Evolutionary conservation across 768 basidiomycete species (phyloP), one percentile per base, ranked within the genome.

Genomic region (Naganishia onofrii): DNA sequence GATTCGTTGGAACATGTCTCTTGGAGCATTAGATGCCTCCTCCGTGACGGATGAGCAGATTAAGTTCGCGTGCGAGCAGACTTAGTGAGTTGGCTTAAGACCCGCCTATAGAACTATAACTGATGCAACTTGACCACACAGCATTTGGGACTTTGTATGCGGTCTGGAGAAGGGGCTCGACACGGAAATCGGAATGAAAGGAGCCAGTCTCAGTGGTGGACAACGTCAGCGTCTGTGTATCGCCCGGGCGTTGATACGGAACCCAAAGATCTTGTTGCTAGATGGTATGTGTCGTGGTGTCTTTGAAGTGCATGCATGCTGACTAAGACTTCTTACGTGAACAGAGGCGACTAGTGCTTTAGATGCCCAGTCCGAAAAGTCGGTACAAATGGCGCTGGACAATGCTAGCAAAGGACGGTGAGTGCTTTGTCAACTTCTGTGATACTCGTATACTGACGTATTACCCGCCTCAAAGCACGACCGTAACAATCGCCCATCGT

Each of bases 141-240:
- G 51, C 21, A 65, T 69, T n/a, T 53, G 56, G 56, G 72, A 74
- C 54, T 78, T 76, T 42, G 65, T 78, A n/a, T 69, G 68, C n/a
- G 73, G 75, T 1, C 71, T 80, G 7, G 75, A 75, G 5, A 66
- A 76, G 13, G 76, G 77, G 1, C 74, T 79, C 42, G 75, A 80
- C n/a, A 77, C 79, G 0, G 73, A 77, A 32, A 71, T 81, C 17
- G 80, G 80, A 6, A 68, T 81, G 71, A 81, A 81, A 58, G 80
- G 80, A 2, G 72, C 72, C 15, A 72, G 72, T 38, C 54, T 81
- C 38, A 76, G 74, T 65, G 80, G 80, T 15, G 80, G 80, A 17
- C 77, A 81, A 60, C 57, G 76, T 58, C 79, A 80, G 71, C 72
- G 79, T 21, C 42, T 81, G 12, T 81, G 80, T 55, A 79, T 79